Base-by-base conservation (phyloP, 2,329 filamentous ascomycete species). In the Botrytis pseudocinerea region DNA sequence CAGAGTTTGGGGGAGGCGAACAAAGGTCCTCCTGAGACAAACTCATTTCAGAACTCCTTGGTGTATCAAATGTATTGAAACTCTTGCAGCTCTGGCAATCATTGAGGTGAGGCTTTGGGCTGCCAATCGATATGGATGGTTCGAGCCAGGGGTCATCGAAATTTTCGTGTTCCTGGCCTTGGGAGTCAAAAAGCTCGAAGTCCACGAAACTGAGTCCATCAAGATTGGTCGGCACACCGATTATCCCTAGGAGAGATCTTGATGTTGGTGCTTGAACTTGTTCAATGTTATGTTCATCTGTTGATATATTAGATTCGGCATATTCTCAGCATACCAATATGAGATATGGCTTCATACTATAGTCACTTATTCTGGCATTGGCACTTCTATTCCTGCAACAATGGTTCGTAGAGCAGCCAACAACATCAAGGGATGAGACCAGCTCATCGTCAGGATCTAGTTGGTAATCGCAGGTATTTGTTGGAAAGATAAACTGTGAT, bases 51-150 rank as follows among this genome's bases (percentile, higher is more conserved):
- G 68, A 61, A 28, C 40, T 61, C 10, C 42, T 62, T 38, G 54
- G 54, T 70, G 68, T 70, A 35, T 70, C 18, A 28, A 38, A 62
- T 70, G 40, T 35, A n/a, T 70, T 32, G 25, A 46, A 62, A 8
- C 28, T 62, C 9, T 61, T 44, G 54, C 16, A 70, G 8, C 32
- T 60, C 28, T 60, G 28, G 20, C 5, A 4, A 35, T 38, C 20
- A 60, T 62, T 12, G 5, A 62, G 25, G 4, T 8, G 12, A 14
- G 28, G 1, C 20, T 61, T 25, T 5, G n/a, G n/a, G 18, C 40
- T 38, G 3, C 18, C 54, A 62, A 6, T 38, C 20, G 54, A 70
- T 46, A 35, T 61, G 2, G 20, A 61, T 46, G 51, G 8, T 14
- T 22, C 28, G n/a, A 35, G 14, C 20, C 68, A 46, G 16, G 35